Conservation (phyloP, 1,284 basidiomycete genomes). For the Sparassis latifolia region DNA sequence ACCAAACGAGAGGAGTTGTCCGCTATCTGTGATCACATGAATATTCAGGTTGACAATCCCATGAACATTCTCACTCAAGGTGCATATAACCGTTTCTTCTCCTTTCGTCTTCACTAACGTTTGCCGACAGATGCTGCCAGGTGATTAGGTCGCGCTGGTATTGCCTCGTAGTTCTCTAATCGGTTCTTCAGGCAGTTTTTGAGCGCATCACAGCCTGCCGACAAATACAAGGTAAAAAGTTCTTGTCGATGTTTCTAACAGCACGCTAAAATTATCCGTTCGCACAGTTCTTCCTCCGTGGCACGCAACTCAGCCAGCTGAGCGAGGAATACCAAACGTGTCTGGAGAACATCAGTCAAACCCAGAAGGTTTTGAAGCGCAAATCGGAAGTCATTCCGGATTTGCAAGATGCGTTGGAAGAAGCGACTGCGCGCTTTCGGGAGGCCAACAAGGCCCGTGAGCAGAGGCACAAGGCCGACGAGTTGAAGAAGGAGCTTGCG, state of each 20-base stretch:
- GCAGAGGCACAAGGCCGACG: conserved; percentile 60
- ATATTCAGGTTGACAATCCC: conserved; percentile 95
- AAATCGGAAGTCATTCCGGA: conserved; percentile 75
- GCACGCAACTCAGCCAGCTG: conserved; percentile 88
- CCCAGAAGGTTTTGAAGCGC: conserved; percentile 53
- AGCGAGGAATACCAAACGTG: conserved; percentile 82
- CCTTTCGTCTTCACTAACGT: background rate
- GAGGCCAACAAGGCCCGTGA: conserved; percentile 71
- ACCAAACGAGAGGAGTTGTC: conserved; percentile 84
- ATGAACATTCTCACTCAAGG: conserved; percentile 94
- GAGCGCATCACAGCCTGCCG: conserved; percentile 73
- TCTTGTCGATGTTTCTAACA: background rate
- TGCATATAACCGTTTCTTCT: conserved; percentile 17
- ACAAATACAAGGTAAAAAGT: conserved; percentile 81
- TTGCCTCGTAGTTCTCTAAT: background rate
- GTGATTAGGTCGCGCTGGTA: conserved; percentile 1
- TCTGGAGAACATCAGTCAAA: conserved; percentile 64
- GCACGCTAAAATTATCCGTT: conserved; percentile 2
- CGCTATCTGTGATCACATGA: conserved; percentile 89
- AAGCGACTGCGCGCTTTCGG: conserved; percentile 58
- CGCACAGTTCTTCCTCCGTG: conserved; percentile 84
- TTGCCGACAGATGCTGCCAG: conserved; percentile 33
- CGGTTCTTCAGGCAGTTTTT: conserved; percentile 78
- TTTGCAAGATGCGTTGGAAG: conserved; percentile 52
- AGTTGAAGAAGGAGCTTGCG: conserved; percentile 76